Evolutionary conservation across 306 rosid genomes (phyloP), one percentile per base, ranked within the genome.

Genomic region (Castanea sativa): DNA sequence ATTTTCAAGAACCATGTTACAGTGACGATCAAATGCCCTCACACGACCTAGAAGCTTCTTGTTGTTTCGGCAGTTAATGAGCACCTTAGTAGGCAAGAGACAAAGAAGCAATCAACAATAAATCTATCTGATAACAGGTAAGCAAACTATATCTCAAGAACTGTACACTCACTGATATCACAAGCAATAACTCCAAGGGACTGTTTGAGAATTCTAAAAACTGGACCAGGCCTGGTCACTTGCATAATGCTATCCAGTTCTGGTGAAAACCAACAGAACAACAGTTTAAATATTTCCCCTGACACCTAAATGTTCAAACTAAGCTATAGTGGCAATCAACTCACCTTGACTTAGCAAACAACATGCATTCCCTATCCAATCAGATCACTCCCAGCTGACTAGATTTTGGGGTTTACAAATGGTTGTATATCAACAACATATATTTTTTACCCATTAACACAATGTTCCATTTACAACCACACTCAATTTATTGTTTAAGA

Each of bases 1-100:
- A 79, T 88, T 88, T 73, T 88, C 92, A 25, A 88, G 82, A 79
- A 88, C 92, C 90, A 88, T 88, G 83, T 88, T 88, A 80, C 88
- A 88, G 77, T 86, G 92, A 45, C 92, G 72, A 68, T 88, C 92
- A 5, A 88, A 88, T 23, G 92, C 92, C 74, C 90, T 86, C 38
- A 88, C 92, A 19, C 87, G 86, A 1, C 92, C 92, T 5, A 88
- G 79, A 72, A 88, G 92, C 83, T 88, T 86, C 71, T 78, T 82
- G 81, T 88, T 86, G 82, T 88, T 88, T 25, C 92, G 81, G 27
- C 92, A 86, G 41, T 88, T 88, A 15, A 88, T 86, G 23, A 88
- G 92, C 30, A 88, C 90, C 92, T 86, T 18, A 65, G 65, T 27
- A 21, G 60, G 65, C 56, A 33, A 35, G 29, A 41, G 72, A 32